phyloP scores from a whole-genome alignment of 1,284 basidiomycete genomes.

The Tilletia walkeri region DNA sequence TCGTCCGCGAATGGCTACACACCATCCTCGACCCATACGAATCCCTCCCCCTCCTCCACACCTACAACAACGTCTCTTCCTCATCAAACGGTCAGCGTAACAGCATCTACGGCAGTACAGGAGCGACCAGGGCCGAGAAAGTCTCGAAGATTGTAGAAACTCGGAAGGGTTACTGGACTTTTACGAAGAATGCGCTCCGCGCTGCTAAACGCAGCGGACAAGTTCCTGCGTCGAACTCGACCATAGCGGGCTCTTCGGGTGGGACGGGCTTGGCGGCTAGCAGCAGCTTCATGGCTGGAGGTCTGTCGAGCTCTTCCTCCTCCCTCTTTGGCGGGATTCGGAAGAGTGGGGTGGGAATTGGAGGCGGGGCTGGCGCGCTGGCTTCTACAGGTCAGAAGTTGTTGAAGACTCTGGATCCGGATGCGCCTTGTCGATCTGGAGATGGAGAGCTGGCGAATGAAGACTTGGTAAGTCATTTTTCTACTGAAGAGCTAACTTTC shows the following conservation, averaged over 20 bases:
- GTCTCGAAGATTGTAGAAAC: slow-evolving; percentile 43
- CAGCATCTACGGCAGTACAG: not conserved
- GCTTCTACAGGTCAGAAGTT: slow-evolving; percentile 58
- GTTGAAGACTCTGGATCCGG: slow-evolving; percentile 72
- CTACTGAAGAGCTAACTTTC: not conserved
- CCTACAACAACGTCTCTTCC: not conserved
- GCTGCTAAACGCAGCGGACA: slow-evolving; percentile 38
- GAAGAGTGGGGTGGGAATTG: slow-evolving; percentile 3
- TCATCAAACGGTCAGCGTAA: not conserved
- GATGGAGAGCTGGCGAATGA: slow-evolving; percentile 13
- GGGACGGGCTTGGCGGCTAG: not conserved
- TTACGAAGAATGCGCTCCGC: slow-evolving; percentile 50
- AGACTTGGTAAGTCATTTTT: not conserved
- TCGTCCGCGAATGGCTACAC: slow-evolving; percentile 49
- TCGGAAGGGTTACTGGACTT: slow-evolving; percentile 52
- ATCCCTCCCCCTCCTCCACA: not conserved
- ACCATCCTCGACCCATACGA: slow-evolving; percentile 13
- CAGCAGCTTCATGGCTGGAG: not conserved
- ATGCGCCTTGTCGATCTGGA: slow-evolving; percentile 63
- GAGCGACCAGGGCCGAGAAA: not conserved
- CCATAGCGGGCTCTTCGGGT: not conserved
- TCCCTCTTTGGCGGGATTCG: slow-evolving; percentile 4
- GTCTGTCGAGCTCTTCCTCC: not conserved
- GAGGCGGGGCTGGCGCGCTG: slow-evolving; percentile 32
- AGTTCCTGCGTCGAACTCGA: slow-evolving; percentile 8